These are phyloP conservation scores for Catharanthus roseus DNA, from an alignment of 257 asterid genomes.

Conservation along the genomic window DNA sequence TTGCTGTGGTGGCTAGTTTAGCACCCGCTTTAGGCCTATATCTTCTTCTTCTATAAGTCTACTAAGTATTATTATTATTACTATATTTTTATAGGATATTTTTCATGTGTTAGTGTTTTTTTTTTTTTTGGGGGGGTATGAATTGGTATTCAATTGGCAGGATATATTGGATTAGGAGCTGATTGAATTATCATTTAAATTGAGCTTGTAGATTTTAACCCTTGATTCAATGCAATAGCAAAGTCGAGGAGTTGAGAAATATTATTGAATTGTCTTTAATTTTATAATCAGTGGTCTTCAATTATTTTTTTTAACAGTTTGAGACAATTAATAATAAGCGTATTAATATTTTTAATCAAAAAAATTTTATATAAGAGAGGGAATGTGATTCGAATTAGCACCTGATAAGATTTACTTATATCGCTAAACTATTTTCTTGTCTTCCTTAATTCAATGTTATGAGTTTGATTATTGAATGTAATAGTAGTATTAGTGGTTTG, in stretches of 20 bases:
- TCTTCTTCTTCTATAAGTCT: background rate
- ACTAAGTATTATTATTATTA: too few relatives aligned
- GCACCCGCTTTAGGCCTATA: conserved; percentile 74
- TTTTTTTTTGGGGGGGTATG: conserved; percentile 2
- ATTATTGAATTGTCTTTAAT: background rate
- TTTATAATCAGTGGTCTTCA: background rate
- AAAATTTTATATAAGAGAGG: too few relatives aligned
- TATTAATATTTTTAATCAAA: too few relatives aligned
- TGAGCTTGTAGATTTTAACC: conserved; percentile 25
- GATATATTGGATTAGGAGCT: conserved; percentile 30
- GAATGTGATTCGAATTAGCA: too few relatives aligned
- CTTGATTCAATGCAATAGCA: conserved; percentile 26
- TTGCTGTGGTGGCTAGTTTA: conserved; percentile 60
- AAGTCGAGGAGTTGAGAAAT: conserved; percentile 20
- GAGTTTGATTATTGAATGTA: too few relatives aligned
- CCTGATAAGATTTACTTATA: too few relatives aligned
- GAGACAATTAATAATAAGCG: too few relatives aligned
- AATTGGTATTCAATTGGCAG: conserved; percentile 20
- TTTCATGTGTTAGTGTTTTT: background rate
- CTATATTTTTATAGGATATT: background rate
- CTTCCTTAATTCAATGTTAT: too few relatives aligned
- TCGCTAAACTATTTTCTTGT: too few relatives aligned
- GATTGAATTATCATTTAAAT: conserved; percentile 15
- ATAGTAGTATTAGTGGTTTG: too few relatives aligned
- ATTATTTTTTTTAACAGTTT: too few relatives aligned